Evolutionary conservation across 1,284 basidiomycete genomes (phyloP), one percentile per base, ranked within the genome.

Genomic region (Rhodotorula sp.): DNA sequence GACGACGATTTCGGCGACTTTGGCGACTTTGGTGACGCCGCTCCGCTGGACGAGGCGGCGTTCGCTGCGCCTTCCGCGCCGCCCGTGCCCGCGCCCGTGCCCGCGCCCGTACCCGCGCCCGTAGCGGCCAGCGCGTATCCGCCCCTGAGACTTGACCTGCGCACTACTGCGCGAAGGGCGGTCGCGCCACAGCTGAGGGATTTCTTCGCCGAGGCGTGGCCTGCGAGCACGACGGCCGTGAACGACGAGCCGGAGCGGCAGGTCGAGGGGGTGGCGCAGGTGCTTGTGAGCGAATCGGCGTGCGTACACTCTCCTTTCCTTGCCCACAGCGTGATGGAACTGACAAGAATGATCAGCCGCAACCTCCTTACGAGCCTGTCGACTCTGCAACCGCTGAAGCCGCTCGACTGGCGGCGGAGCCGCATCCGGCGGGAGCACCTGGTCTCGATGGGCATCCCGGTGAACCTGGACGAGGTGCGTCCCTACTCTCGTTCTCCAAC

Each of bases 341-440:
- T 57, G 36, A 48, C 36, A 0, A 36, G 29, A 29, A n/a, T 54
- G 9, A 5, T 12, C 34, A 76, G 74, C n/a, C 72, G 74, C 29
- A 64, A 34, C 27, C 51, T 76, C 8, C 39, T 71, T 0, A 12
- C 74, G 1, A 61, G 34, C 2, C 67, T 76, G 3, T 72, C 67
- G 25, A 61, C 81, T 3, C 81, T 83, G 1, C 78, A 81, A 5
- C 60, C 86, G 17, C 87, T 89, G 62, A 82, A 90, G 80, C 90
- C 91, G 25, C 88, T 93, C 60, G 94, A 92, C 79, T 97, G 94
- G 94, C 92, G 89, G 67, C 88, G 92, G 55, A 94, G 92, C 62
- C 87, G 90, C 58, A 92, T 92, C 78, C 87, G 94, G 67, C 85
- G 92, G 61, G 91, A 94, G 79, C 92, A 96, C 78, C 85, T 97